phyloP scores from a whole-genome alignment of 805 yeast species.

The Candida tallmaniae region DNA sequence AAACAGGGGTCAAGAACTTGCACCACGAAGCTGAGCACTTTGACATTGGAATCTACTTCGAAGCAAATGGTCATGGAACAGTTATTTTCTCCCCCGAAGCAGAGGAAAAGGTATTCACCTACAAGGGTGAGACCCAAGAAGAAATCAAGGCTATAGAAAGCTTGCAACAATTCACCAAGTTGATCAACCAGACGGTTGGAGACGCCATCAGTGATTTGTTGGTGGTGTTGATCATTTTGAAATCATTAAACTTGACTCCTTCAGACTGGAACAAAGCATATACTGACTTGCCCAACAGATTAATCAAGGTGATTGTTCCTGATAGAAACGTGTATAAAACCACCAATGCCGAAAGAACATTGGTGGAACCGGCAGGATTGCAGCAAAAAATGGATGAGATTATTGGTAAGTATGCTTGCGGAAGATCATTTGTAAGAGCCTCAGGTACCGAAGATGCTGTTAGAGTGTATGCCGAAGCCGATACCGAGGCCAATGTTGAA shows the following conservation, averaged over 20 bases:
- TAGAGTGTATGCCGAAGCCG: constrained; percentile 90
- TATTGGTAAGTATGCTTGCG: constrained; percentile 52
- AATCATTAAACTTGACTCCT: constrained; percentile 55
- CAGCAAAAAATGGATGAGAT: constrained; percentile 67
- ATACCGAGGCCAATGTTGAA: constrained; percentile 29
- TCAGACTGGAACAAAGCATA: constrained; percentile 72
- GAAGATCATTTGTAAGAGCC: constrained; percentile 92
- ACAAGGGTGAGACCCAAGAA: constrained; percentile 33
- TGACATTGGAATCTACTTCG: constrained; percentile 93
- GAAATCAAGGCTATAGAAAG: constrained; percentile 49
- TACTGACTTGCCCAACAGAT: constrained; percentile 79
- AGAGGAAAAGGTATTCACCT: constrained; percentile 30
- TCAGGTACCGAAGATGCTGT: constrained; percentile 98
- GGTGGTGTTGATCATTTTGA: constrained; percentile 63
- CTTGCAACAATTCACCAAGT: constrained; percentile 55
- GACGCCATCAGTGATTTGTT: constrained; percentile 94
- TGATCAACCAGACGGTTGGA: constrained; percentile 97
- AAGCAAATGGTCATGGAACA: constrained; percentile 99
- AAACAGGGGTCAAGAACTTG: constrained; percentile 95
- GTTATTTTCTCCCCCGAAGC: constrained; percentile 66
- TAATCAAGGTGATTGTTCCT: constrained; percentile 76
- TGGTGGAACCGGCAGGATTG: constrained; percentile 71
- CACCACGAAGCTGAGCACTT: constrained; percentile 86
- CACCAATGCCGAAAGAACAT: constrained; percentile 83
- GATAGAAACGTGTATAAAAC: constrained; percentile 79